These are phyloP conservation scores for Fusarium sororula DNA, from an alignment of 2,329 filamentous ascomycete genomes.

Conservation along the genomic window DNA sequence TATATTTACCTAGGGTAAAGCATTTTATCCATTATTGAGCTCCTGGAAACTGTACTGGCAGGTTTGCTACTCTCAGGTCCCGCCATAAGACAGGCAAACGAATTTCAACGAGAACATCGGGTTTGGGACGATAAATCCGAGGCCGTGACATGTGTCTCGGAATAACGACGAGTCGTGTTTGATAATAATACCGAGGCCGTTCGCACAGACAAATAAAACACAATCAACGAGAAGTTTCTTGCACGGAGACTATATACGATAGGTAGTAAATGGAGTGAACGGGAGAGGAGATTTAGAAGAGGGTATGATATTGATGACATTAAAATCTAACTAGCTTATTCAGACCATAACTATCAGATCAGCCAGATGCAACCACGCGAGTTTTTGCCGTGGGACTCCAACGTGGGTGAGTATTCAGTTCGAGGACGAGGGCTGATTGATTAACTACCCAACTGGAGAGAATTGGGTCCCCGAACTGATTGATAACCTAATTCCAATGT, in stretches of 20 bases:
- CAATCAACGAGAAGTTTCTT: not conserved
- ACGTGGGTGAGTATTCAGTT: not conserved
- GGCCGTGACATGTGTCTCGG: not conserved
- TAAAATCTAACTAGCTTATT: not conserved
- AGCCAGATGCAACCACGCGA: not conserved
- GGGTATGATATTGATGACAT: not conserved
- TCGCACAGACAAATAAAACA: not conserved
- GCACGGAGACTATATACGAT: not conserved
- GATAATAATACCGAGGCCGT: not conserved
- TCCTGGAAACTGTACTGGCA: not conserved
- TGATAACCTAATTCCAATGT: conserved; percentile 39
- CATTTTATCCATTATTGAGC: not conserved
- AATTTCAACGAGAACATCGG: not conserved
- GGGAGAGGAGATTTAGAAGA: not conserved
- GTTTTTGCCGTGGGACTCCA: not conserved
- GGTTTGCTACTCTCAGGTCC: not conserved
- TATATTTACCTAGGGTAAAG: not conserved
- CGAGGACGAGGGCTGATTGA: conserved; percentile 21
- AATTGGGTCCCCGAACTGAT: conserved; percentile 31
- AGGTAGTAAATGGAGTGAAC: not conserved
- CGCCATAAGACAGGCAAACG: not conserved
- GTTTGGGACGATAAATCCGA: conserved; percentile 15
- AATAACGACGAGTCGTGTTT: not conserved
- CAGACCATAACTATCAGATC: not conserved
- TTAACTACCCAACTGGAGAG: conserved; percentile 3